phyloP scores from a whole-genome alignment of 345 rosid genomes.

The Eutrema japonicum region DNA sequence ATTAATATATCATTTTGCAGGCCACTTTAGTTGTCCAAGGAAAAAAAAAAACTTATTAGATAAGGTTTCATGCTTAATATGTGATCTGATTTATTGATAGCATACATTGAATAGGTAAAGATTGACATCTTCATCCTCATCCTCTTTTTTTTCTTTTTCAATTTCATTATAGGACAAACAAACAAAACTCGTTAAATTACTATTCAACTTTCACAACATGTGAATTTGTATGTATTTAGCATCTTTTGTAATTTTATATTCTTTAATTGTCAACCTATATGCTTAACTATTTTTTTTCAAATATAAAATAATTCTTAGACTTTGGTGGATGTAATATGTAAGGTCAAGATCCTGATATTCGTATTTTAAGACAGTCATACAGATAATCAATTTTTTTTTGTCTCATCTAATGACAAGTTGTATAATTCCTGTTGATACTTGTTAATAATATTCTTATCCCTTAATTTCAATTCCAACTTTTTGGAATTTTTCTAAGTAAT shows the following conservation, averaged over 20 bases:
- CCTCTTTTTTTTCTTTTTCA: not conserved
- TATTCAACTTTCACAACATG: slow-evolving; percentile 28
- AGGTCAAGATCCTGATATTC: slow-evolving; percentile 34
- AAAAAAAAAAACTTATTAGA: slow-evolving; percentile 18
- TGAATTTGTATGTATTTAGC: slow-evolving; percentile 26
- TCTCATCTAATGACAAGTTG: slow-evolving; percentile 28
- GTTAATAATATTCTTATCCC: not conserved
- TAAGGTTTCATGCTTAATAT: slow-evolving; percentile 40
- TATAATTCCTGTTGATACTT: not conserved
- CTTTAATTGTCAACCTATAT: slow-evolving; percentile 11
- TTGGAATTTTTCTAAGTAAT: not conserved
- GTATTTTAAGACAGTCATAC: slow-evolving; percentile 10
- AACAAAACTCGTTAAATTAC: not conserved
- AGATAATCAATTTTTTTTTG: slow-evolving; percentile 5
- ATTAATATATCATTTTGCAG: not conserved
- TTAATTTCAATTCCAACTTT: slow-evolving; percentile 2
- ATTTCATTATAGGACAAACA: not conserved
- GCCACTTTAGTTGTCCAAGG: slow-evolving; percentile 34
- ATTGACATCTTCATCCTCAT: slow-evolving; percentile 38
- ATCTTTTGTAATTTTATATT: slow-evolving; percentile 1
- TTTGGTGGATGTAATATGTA: slow-evolving; percentile 10
- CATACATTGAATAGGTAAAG: slow-evolving; percentile 38
- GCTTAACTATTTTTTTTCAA: not conserved
- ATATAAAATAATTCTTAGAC: not conserved
- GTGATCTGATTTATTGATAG: slow-evolving; percentile 35